Evolutionary conservation across 805 yeast genomes (phyloP).

Genomic region (Starmerella apis): DNA sequence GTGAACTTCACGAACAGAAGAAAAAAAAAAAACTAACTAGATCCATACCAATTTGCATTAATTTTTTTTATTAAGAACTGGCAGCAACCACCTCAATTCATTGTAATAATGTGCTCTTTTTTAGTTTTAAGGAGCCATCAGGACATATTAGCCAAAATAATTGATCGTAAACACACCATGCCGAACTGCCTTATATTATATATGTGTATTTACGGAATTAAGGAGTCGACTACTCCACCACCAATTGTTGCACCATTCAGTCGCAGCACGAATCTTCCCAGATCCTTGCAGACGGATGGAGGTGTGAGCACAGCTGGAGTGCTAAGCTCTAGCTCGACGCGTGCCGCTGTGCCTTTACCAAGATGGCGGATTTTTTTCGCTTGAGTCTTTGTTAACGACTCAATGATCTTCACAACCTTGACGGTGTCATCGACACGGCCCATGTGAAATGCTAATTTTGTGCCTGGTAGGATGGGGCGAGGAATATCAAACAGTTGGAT

Average conservation of each 20-base stretch:
- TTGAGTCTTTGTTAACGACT: slow-evolving; percentile 27
- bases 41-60: too few relatives aligned
- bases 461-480: slow-evolving; percentile 69
- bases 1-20: not conserved
- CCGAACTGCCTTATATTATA: not conserved
- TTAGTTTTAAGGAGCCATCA: not conserved
- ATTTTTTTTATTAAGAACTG: too few relatives aligned
- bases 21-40: too few relatives aligned
- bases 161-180: too few relatives aligned
- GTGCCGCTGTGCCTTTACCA: slow-evolving; percentile 49
- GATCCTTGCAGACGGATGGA: slow-evolving; percentile 39
- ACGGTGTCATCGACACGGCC: slow-evolving; percentile 68
- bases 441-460: slow-evolving; percentile 66
- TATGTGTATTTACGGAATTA: not conserved
- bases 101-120: not conserved
- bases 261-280: slow-evolving; percentile 62
- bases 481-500: slow-evolving; percentile 54
- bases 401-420: slow-evolving; percentile 42
- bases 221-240: slow-evolving; percentile 41
- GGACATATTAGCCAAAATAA: too few relatives aligned
- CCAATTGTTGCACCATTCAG: slow-evolving; percentile 63
- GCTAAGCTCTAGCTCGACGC: slow-evolving; percentile 45
- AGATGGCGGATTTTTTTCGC: slow-evolving; percentile 46
- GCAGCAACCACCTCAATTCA: too few relatives aligned
- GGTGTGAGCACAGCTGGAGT: slow-evolving; percentile 44